phyloP scores from a whole-genome alignment of 176 grass and related monocot species.

The Hyparrhenia diplandra region DNA sequence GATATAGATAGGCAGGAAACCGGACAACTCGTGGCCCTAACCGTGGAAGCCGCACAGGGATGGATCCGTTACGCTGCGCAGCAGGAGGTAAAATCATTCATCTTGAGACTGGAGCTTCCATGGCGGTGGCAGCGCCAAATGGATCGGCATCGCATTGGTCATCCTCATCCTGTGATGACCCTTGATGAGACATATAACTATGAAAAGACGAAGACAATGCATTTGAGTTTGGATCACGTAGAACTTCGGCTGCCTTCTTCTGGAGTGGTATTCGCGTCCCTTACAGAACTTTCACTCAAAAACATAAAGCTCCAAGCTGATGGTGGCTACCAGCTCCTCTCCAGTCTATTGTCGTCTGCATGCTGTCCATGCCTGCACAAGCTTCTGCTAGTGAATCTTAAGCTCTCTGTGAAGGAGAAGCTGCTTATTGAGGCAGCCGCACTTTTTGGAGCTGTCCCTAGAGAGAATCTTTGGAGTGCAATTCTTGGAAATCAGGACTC shows the following conservation, averaged over 20 bases:
- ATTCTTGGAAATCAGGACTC: neutral
- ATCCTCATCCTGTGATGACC: no score
- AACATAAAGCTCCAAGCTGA: neutral
- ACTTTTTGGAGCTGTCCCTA: neutral
- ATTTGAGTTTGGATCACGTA: neutral
- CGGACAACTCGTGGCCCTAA: neutral
- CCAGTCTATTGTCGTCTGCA: neutral
- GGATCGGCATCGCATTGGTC: no score
- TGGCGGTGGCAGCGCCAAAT: no score
- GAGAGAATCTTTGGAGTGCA: rapidly evolving
- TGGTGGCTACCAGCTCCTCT: neutral
- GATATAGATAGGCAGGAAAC: neutral
- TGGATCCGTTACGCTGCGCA: neutral
- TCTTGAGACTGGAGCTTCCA: neutral
- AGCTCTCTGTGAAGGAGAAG: neutral
- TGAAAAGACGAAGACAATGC: neutral
- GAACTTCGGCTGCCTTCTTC: neutral
- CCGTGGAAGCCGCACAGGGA: neutral
- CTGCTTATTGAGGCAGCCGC: neutral
- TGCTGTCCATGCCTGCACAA: neutral
- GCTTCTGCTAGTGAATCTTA: neutral
- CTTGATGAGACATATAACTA: neutral
- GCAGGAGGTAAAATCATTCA: neutral
- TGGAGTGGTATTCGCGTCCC: neutral
- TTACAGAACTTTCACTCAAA: neutral